Conservation (phyloP, 2,329 filamentous ascomycete genomes). For the Dothiorella sarmentorum region DNA sequence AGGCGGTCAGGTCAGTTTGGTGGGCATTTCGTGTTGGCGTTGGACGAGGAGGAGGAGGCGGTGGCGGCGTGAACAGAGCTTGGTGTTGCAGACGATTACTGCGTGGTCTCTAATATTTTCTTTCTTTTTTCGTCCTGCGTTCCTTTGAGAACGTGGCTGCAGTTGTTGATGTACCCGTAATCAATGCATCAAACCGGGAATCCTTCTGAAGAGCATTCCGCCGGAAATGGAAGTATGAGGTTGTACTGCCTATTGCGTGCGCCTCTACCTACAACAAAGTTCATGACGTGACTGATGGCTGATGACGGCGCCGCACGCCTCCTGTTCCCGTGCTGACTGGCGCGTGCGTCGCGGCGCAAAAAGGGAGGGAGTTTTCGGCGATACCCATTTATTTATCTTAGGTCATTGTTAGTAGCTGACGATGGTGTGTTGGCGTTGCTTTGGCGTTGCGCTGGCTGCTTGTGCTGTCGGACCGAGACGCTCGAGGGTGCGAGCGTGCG, state of each 20-base stretch:
- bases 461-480: not conserved
- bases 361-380: not conserved
- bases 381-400: not conserved
- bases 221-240: not conserved
- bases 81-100: not conserved
- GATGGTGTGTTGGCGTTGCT: slow-evolving; percentile 1
- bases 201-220: too few species aligned
- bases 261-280: too few species aligned
- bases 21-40: too few species aligned
- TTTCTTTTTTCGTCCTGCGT: too few species aligned
- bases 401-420: not conserved
- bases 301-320: not conserved
- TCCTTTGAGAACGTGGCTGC: too few species aligned
- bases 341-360: not conserved
- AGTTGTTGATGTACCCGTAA: too few species aligned
- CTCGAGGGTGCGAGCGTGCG: too few species aligned
- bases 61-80: not conserved
- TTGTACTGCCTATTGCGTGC: too few species aligned
- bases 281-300: not conserved
- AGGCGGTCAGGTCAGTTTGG: slow-evolving; percentile 11
- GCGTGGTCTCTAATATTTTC: too few species aligned
- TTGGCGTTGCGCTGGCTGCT: not conserved
- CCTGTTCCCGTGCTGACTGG: not conserved
- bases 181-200: too few species aligned
- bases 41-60: too few species aligned